Evolutionary conservation across 2,329 filamentous ascomycete genomes (phyloP).

Genomic region (Nothophoma quercina): DNA sequence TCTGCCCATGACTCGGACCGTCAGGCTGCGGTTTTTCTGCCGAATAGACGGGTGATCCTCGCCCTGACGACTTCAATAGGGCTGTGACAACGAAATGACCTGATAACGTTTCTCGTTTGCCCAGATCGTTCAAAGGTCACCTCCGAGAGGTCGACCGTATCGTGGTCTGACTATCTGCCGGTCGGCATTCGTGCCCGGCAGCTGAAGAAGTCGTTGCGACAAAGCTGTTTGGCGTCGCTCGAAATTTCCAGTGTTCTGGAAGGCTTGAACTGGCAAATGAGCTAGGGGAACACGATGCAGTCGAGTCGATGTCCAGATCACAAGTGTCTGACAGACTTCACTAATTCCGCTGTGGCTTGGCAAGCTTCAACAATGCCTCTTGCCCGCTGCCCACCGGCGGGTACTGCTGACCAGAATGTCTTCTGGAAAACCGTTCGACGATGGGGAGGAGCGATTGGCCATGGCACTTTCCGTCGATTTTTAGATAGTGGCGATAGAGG

Average conservation of each 20-base stretch:
- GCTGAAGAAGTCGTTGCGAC: conserved; percentile 13
- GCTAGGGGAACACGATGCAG: conserved; percentile 10
- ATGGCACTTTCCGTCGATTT: conserved; percentile 1
- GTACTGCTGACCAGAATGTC: neutral
- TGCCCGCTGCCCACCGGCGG: conserved; percentile 1
- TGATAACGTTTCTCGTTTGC: conserved; percentile 20
- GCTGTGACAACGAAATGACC: conserved; percentile 20
- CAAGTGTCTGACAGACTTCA: neutral
- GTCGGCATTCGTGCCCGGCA: conserved; percentile 28
- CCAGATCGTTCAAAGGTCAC: conserved; percentile 2
- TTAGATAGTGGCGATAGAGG: conserved; percentile 10
- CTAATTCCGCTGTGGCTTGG: conserved; percentile 13
- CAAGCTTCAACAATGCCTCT: neutral
- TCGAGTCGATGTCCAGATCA: conserved; percentile 2
- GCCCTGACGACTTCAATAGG: conserved; percentile 18
- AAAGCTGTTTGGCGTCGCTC: conserved; percentile 17
- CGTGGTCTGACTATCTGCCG: conserved; percentile 29
- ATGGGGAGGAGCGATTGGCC: conserved; percentile 2
- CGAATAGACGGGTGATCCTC: conserved; percentile 34
- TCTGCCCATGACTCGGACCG: conserved; percentile 36
- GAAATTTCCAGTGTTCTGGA: conserved; percentile 19
- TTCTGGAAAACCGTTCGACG: conserved; percentile 11
- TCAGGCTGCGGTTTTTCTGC: conserved; percentile 25
- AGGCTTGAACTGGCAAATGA: conserved; percentile 19
- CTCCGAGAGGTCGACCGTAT: conserved; percentile 5